Conservation (phyloP, 371 early-diverging fungal species). For the Apophysomyces elegans region DNA sequence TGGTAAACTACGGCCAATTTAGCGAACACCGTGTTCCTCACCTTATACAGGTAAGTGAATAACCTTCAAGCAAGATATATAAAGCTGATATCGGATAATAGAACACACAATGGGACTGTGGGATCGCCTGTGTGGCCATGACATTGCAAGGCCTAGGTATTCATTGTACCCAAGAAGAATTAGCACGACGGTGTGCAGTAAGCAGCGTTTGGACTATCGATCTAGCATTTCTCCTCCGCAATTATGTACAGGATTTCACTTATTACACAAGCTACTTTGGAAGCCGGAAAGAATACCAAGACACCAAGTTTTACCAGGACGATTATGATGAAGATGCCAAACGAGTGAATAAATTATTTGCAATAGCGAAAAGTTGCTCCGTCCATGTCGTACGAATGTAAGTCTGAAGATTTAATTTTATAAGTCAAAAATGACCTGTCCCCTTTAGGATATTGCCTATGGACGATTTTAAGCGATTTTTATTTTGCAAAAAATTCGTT, state of each 20-base stretch:
- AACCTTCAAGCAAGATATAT: neutral
- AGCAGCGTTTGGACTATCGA: conserved; percentile 91
- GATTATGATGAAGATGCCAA: conserved; percentile 73
- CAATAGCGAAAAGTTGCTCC: conserved; percentile 69
- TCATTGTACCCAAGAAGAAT: conserved; percentile 44
- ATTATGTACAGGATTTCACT: conserved; percentile 78
- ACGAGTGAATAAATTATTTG: conserved; percentile 79
- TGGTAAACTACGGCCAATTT: conserved; percentile 34
- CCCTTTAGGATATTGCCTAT: conserved; percentile 63
- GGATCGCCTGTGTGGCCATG: conserved; percentile 86
- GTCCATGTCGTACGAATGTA: conserved; percentile 78
- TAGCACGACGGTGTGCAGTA: conserved; percentile 51
- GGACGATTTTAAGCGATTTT: conserved; percentile 81
- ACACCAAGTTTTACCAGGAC: conserved; percentile 72
- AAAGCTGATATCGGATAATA: conserved; percentile 14
- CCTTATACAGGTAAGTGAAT: conserved; percentile 29
- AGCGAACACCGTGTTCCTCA: conserved; percentile 38
- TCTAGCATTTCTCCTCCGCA: conserved; percentile 74
- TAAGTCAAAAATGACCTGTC: neutral
- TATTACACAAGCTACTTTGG: conserved; percentile 87
- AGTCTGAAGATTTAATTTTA: conserved; percentile 15
- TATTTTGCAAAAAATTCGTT: conserved; percentile 72
- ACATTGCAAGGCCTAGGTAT: conserved; percentile 64
- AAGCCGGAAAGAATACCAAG: conserved; percentile 72
- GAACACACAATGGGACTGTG: conserved; percentile 79